Conservation (phyloP, 2,329 filamentous ascomycete genomes). For the Grosmannia huntii region DNA sequence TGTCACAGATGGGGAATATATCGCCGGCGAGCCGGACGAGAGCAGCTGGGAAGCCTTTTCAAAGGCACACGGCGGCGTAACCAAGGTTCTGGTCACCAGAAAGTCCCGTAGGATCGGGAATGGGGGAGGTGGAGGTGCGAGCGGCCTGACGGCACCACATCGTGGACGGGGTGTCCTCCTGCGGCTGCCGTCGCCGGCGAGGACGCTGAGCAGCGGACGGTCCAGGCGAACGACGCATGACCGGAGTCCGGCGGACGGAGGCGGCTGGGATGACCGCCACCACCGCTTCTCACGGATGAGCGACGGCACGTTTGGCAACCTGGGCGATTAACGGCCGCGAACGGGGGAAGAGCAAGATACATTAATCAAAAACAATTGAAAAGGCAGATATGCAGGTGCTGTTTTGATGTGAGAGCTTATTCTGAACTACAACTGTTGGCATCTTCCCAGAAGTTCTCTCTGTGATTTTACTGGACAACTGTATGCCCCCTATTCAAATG, state of each 20-base stretch:
- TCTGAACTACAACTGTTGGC: too few relatives aligned
- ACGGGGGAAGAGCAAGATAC: too few relatives aligned
- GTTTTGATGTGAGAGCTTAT: too few relatives aligned
- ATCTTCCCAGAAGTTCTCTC: too few relatives aligned
- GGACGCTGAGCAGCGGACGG: too few relatives aligned
- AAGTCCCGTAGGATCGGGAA: neutral
- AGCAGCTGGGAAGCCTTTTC: slow-evolving; percentile 11
- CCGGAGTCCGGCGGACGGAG: neutral
- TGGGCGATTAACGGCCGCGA: neutral
- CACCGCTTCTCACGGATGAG: slow-evolving; percentile 9
- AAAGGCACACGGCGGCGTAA: slow-evolving; percentile 2
- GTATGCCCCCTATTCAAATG: too few relatives aligned
- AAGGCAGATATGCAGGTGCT: too few relatives aligned
- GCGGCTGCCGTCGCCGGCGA: neutral
- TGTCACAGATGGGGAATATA: neutral
- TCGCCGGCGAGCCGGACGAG: neutral
- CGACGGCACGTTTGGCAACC: slow-evolving; percentile 10
- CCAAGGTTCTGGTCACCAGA: neutral
- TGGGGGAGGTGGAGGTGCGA: neutral
- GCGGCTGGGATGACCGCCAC: neutral
- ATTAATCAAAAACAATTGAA: too few relatives aligned
- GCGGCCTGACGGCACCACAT: neutral
- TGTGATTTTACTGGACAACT: too few relatives aligned
- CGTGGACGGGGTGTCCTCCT: neutral
- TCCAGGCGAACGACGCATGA: neutral